Evolutionary conservation across 2,329 filamentous ascomycete species (phyloP).

Genomic region (Verticillium nubilum): DNA sequence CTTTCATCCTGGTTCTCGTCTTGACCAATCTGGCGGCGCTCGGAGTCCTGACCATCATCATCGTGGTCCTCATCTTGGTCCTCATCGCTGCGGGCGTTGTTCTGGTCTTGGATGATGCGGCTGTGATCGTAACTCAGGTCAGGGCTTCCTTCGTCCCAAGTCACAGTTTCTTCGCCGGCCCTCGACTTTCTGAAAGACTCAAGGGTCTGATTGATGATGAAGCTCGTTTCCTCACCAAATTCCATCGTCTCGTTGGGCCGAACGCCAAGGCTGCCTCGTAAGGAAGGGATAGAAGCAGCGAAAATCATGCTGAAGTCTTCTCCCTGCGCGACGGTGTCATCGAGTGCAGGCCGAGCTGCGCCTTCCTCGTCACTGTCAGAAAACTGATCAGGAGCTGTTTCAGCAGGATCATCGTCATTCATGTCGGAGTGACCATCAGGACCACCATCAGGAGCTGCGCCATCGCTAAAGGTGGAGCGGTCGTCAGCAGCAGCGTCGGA

Average conservation of each 20-base stretch:
- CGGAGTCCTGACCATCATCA: constrained; percentile 9
- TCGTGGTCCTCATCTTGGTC: neutral
- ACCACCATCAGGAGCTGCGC: neutral
- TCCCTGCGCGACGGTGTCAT: constrained; percentile 40
- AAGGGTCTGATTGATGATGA: constrained; percentile 51
- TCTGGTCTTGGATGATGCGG: neutral
- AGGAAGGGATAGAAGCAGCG: constrained; percentile 46
- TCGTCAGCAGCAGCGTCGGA: constrained; percentile 19
- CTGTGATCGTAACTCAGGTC: neutral
- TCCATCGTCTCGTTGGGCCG: constrained; percentile 32
- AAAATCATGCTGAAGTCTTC: constrained; percentile 58
- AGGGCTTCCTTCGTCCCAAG: constrained; percentile 7
- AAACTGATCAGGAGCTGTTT: neutral
- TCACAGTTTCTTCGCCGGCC: neutral
- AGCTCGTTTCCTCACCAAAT: constrained; percentile 49
- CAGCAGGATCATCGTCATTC: neutral
- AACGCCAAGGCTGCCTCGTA: constrained; percentile 35
- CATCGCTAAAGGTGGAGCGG: constrained; percentile 2
- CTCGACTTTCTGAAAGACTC: constrained; percentile 38
- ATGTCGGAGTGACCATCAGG: neutral
- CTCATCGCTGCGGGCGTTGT: neutral
- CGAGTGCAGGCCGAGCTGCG: constrained; percentile 8
- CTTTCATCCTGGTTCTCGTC: constrained; percentile 8
- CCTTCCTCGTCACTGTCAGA: constrained; percentile 6
- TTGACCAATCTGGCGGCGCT: constrained; percentile 7